Base-by-base conservation (phyloP, 1,284 basidiomycete genomes). In the Puccinia hordei region DNA sequence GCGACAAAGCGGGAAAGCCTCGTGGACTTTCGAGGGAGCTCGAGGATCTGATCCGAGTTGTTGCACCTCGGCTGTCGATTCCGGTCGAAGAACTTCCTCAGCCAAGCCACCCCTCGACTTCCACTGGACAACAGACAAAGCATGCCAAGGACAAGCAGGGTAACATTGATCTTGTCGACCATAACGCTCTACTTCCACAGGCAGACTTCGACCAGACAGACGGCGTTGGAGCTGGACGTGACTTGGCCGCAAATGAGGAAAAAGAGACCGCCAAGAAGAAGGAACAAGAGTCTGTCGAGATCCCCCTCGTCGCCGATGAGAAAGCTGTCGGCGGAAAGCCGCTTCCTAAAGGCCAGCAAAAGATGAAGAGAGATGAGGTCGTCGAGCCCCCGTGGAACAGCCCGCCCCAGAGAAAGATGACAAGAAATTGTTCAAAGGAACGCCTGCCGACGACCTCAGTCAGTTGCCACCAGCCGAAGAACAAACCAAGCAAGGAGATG, bases 41-140 rank as follows among this genome's bases (percentile, higher is more conserved):
- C 85, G 86, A 86, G 80, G 87, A 87, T 24, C 83, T 88, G 49
- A 86, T 85, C 38, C 81, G 82, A 71, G 78, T 75, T 13, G 82
- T 83, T 65, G 80, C 82, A 27, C 77, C 83, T 5, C 81, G 81
- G 61, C 68, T 80, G 22, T 72, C 77, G 2, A 63, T 80, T n/a
- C 68, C 77, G 17, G 57, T 24, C 44, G 69, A 80, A 51, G 68
- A 72, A 22, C 15, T 59, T 0, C 65, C 63, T 24, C 41, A 30
- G 41, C 35, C 76, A n/a, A 41, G 2, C 13, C 38, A 55, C 15
- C 41, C 69, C 49, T 27, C 72, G 38, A 24, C 24, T 6, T 35
- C 53, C 15, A 30, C 38, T 17, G 22, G 46, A 46, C 1, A 61
- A 15, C 33, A 38, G 2, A 15, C 3, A 6, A 24, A 65, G 15